Conservation (phyloP, 345 rosid species). For the Corymbia maculata region DNA sequence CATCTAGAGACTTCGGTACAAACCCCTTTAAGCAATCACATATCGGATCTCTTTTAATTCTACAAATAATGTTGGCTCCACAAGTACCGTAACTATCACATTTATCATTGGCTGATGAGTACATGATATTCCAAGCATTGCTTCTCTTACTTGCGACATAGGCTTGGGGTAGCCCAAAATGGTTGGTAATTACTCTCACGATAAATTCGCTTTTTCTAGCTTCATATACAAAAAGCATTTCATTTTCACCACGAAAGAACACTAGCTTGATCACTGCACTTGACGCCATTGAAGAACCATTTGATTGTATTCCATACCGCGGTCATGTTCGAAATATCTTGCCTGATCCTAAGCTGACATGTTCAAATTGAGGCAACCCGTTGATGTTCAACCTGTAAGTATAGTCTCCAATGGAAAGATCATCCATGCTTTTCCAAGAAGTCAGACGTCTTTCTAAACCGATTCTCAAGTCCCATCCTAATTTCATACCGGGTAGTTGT, state of each 20-base stretch:
- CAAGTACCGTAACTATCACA: background rate
- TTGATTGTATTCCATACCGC: too few species aligned
- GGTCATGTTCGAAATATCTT: background rate
- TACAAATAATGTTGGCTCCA: background rate
- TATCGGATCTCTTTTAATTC: background rate
- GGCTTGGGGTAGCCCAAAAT: background rate
- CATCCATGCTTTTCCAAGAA: slow-evolving; percentile 23
- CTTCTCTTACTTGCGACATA: too few species aligned
- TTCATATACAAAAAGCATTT: slow-evolving; percentile 4
- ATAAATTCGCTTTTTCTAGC: background rate
- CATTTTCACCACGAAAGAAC: background rate
- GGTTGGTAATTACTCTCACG: background rate
- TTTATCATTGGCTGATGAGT: too few species aligned
- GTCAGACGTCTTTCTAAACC: background rate
- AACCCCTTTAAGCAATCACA: slow-evolving; percentile 14
- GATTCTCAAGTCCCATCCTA: slow-evolving; percentile 13
- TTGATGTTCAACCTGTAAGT: background rate
- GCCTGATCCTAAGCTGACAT: background rate
- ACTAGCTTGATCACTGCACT: background rate
- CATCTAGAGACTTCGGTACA: slow-evolving; percentile 5
- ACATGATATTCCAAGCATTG: too few species aligned
- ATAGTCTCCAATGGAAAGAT: slow-evolving; percentile 8
- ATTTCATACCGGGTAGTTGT: slow-evolving; percentile 28
- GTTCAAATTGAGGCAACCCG: background rate
- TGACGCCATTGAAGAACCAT: background rate